Evolutionary conservation across 2,329 filamentous ascomycete genomes (phyloP), one percentile per base, ranked within the genome.

Genomic region (Exophiala aquamarina): DNA sequence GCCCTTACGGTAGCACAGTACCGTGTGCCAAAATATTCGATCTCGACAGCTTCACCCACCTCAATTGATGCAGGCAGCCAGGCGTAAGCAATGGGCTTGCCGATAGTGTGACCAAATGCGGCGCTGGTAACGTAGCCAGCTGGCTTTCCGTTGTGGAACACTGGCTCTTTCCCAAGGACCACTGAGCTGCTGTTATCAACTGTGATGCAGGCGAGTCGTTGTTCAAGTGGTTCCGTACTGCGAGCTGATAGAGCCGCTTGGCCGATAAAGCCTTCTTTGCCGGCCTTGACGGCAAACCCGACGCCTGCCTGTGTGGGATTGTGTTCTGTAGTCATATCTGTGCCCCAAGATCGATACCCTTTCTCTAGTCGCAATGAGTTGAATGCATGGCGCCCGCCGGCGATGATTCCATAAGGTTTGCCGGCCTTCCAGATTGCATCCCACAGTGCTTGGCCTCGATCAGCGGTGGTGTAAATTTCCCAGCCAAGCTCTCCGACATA

Each of bases 401-500:
- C 78, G 11, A 84, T 67, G 3, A 84, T 61, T 1, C 80, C 81
- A 11, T 80, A 70, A 0, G 66, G 56, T 50, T 77, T 72, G 0
- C 81, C 81, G 1, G 78, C 77, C 23, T 73, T 61, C 69, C 66
- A 82, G 1, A 84, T 63, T 0, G 69, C 67, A 51, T 84, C 80
- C 82, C 82, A 84, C 0, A 84, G 66, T 1, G 71, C 66, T 10
- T 72, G 72, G 1, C 81, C 81, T 32, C 77, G 73, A 19, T 84
- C 81, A 1, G 81, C 76, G 26, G 70, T 81, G 1, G 80, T 72
- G 49, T 82, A 78, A 15, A 84, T 72, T 59, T 84, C 81, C 79
- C 79, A 84, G 1, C 82, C 81, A 0, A 71, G 64, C 55, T 84
- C 81, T 4, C 82, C 81, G 3, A 84, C 77, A 41, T 78, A 81